These are phyloP conservation scores for Dendrocalamus latiflorus DNA, from an alignment of 202 grass and related monocot species.

Conservation along the genomic window DNA sequence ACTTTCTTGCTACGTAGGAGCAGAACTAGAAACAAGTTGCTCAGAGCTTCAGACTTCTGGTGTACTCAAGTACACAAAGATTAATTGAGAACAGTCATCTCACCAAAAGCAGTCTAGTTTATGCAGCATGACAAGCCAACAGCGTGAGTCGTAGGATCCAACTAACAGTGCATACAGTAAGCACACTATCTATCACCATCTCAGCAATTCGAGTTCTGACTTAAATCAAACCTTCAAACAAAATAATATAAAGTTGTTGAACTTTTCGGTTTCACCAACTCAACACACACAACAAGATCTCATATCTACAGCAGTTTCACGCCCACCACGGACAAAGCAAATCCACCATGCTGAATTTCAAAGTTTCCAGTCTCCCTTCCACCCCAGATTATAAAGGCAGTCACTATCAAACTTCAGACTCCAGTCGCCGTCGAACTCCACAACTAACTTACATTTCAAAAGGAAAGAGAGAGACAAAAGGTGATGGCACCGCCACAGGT, in stretches of 20 bases:
- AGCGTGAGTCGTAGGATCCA: background rate
- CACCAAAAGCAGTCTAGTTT: background rate
- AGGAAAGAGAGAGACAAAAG: background rate
- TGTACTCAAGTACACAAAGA: background rate
- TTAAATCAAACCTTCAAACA: conserved; percentile 6
- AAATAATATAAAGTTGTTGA: background rate
- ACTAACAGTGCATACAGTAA: background rate
- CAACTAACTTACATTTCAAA: background rate
- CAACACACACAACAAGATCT: background rate
- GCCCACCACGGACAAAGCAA: background rate
- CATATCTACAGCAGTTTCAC: background rate
- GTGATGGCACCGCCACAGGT: background rate
- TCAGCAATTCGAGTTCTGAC: background rate
- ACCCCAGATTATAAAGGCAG: background rate
- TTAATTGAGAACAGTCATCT: background rate
- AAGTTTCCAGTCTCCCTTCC: background rate
- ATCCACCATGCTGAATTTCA: background rate
- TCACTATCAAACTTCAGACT: conserved; percentile 8
- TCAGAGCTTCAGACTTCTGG: background rate
- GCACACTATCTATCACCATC: background rate
- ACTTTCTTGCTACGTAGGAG: background rate
- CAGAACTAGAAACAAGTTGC: background rate
- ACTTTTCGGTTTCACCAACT: background rate
- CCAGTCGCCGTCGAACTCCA: conserved; percentile 7
- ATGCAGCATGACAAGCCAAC: too few relatives aligned